Base-by-base conservation (phyloP, 805 yeast species). In the Lipomyces chichibuensis region DNA sequence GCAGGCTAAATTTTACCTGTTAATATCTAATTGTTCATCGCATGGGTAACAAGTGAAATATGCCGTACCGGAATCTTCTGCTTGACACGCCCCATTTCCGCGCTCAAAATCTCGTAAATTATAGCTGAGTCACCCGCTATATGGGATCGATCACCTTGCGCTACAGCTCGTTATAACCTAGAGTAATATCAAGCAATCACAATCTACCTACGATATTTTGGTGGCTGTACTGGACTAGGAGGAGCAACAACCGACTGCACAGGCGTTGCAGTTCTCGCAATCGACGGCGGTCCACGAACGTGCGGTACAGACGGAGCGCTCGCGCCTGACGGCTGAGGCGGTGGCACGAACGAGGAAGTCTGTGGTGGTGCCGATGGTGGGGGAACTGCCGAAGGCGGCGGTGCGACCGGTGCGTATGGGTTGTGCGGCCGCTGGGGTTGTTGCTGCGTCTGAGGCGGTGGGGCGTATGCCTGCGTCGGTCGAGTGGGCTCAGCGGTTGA, bases 71-170 rank as follows among this genome's bases (percentile, higher is more conserved):
- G 97, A 55, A 92, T 84, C 57, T 82, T 81, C 20, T 96, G 94
- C 72, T 87, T 84, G 20, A 91, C 87, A 37, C 85, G 82, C 33
- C 81, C 84, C 72, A 91, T 77, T 71, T 86, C 87, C 3, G 78
- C 75, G 14, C 81, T 80, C 63, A 95, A 83, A 13, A 81, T 80
- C n/a, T 84, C 81, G 73, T 80, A 86, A 57, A 95, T 85, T 20
- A 88, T 87, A 72, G 78, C 74, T 8, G 88, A 83, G 9, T 80
- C 82, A 14, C 81, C 84, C 1, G 92, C 85, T 68, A 90, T 87
- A 71, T 87, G 92, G 1, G 84, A 76, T 72, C 92, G 84, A 76
- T 88, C 93, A 32, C 92, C 92, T 2, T 83, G 73, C 55, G 93
- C 69, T 66, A 37, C 5, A 2, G 6, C 23, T 20, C 35, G 13